Evolutionary conservation across 2,329 filamentous ascomycete species (phyloP), one percentile per base, ranked within the genome.

Genomic region (Coccinonectria pachysandricola): DNA sequence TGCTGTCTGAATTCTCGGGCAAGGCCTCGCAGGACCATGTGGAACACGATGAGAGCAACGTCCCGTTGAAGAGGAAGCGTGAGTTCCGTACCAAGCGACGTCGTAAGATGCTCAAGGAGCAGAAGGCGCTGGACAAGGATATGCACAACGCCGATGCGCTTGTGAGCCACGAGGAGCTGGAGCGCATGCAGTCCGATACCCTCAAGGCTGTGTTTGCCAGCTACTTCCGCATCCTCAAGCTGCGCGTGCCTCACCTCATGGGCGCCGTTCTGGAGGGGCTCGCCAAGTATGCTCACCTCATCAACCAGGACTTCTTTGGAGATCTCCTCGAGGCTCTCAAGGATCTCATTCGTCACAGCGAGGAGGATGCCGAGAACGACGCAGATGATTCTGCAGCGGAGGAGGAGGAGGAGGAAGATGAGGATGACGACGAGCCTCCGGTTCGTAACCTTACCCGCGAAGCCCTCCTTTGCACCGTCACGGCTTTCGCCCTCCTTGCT

Each of bases 301-400:
- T 98, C 66, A 98, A 98, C 60, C 86, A 98, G 50, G 85, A 98
- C 51, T 96, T 98, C 64, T 98, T 98, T 46, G 91, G 88, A 15
- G 91, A 98, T 50, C 68, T 98, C 15, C 71, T 98, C 8, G 91
- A 96, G 57, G 88, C 86, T 1, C 65, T 98, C 19, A 92, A 93
- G 54, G 91, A 98, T 38, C 71, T 98, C 22, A 88, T 96, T 44
- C 72, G 75, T 4, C 74, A 87, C 40, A 79, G 81, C 27, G 71
- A 79, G 45, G 64, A 67, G 0, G 62, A 68, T 10, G 64, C 64
- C 4, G 59, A 64, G 8, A 59, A 53, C 2, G 64, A 60, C 4
- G 50, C 43, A 3, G 50, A 50, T 0, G 60, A 64, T 3, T 61
- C 60, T 2, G 62, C 65, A 2, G 53, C 62, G 4, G 58, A 43